These are phyloP conservation scores for Pisolithus microcarpus DNA, from an alignment of 768 basidiomycete genomes.

Conservation along the genomic window DNA sequence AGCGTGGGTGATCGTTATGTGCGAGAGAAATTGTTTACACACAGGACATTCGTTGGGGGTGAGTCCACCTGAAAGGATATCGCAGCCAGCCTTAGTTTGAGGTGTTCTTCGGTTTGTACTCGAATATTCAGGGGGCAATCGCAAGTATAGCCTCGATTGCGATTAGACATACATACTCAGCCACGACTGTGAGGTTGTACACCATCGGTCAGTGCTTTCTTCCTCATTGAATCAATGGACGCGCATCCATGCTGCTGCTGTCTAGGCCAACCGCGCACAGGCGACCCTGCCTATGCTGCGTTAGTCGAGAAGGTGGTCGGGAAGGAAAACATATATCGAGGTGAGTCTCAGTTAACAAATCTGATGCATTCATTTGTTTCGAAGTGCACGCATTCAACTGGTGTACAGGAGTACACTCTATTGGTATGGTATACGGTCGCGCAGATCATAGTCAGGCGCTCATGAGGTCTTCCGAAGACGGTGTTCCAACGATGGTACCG, in stretches of 20 bases:
- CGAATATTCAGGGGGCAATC: slow-evolving; percentile 27
- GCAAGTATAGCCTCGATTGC: slow-evolving; percentile 33
- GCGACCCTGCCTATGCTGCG: slow-evolving; percentile 34
- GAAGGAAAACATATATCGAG: slow-evolving; percentile 34
- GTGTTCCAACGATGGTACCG: slow-evolving; percentile 46
- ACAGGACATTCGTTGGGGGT: slow-evolving; percentile 38
- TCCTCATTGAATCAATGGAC: not conserved
- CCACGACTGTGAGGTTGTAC: slow-evolving; percentile 26
- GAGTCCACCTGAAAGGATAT: not conserved
- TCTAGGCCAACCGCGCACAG: slow-evolving; percentile 45
- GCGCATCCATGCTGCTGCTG: not conserved
- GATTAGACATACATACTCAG: slow-evolving; percentile 25
- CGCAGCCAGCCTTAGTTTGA: not conserved
- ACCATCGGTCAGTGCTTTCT: slow-evolving; percentile 35
- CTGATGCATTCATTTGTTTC: not conserved
- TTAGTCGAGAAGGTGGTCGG: slow-evolving; percentile 35
- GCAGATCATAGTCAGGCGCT: not conserved
- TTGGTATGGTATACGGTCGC: slow-evolving; percentile 23
- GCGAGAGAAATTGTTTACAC: not conserved
- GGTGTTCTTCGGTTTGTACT: not conserved
- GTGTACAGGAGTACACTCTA: slow-evolving; percentile 35
- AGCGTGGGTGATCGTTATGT: no score
- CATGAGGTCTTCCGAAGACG: slow-evolving; percentile 28
- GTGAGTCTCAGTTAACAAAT: slow-evolving; percentile 14
- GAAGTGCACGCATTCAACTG: not conserved